These are phyloP conservation scores for Gleditsia sinensis DNA, from an alignment of 306 rosid species.

Conservation along the genomic window DNA sequence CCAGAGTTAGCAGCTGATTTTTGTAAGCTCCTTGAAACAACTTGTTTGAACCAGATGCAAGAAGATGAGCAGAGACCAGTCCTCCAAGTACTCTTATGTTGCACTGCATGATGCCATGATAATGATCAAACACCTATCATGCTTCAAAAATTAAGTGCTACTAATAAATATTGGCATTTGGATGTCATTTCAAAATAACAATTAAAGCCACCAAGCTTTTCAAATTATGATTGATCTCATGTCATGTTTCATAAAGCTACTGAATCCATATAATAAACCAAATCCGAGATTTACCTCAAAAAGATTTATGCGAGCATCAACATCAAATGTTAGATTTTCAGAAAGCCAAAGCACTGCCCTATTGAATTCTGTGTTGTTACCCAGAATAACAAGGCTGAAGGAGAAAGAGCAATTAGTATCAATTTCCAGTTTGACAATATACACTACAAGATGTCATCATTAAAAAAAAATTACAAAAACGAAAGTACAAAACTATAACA, in stretches of 20 bases:
- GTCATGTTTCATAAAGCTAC: not conserved
- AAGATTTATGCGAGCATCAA: constrained; percentile 91
- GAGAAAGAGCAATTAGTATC: constrained; percentile 20
- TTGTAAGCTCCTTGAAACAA: constrained; percentile 64
- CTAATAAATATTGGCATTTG: constrained; percentile 24
- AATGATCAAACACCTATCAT: constrained; percentile 43
- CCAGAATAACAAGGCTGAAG: constrained; percentile 83
- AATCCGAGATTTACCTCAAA: constrained; percentile 71
- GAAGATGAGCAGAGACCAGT: constrained; percentile 93
- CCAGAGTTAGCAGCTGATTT: constrained; percentile 75
- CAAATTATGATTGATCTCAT: constrained; percentile 28
- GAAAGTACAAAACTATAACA: constrained; percentile 17
- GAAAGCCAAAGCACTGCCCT: constrained; percentile 91
- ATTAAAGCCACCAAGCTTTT: constrained; percentile 14
- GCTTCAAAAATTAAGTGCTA: constrained; percentile 25
- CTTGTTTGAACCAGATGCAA: constrained; percentile 85
- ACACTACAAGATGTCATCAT: not conserved
- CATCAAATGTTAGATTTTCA: constrained; percentile 74
- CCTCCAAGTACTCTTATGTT: constrained; percentile 99
- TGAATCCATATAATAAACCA: constrained; percentile 29
- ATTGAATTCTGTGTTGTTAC: constrained; percentile 83
- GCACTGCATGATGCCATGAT: constrained; percentile 74
- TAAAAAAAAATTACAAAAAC: constrained; percentile 14
- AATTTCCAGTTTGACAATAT: constrained; percentile 23
- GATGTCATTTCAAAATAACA: constrained; percentile 32